Base-by-base conservation (phyloP, 116 monocot genomes). In the Posidonia oceanica region DNA sequence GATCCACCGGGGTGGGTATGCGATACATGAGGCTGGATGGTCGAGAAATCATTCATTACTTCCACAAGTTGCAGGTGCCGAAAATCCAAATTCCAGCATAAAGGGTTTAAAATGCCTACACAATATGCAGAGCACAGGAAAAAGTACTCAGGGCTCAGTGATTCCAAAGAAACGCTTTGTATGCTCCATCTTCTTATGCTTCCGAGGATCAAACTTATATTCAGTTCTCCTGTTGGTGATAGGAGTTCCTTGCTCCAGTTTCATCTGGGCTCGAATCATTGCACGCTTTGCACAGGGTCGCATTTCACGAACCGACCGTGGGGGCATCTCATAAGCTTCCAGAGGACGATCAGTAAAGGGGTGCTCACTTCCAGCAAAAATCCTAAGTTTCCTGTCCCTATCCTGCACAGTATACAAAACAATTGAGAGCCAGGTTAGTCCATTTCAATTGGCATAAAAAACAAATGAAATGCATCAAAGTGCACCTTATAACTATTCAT, bases 331-430 rank as follows among this genome's bases (percentile, higher is more conserved):
- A 65, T 83, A 97, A 8, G 78, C 74, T 44, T 92, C 93, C 20
- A 97, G 70, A 12, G 87, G 76, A 18, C 85, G 83, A 66, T 91
- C 89, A 5, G 74, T 68, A 54, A 97, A 97, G 0, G 97, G 97
- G 68, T 97, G 97, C 59, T 92, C 93, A 14, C 70, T 73, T 10
- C 85, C 93, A 0, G 80, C 11, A 69, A 97, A 97, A 75, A 97
- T 97, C 73, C 93, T 80, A 44, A 97, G 79, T 63, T 97, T 97
- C 10, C 89, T 76, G 72, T 97, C 97, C 54, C 92, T 79, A 36
- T 97, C 97, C 97, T 92, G 83, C 36, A 68, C 12, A 52, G 48
- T 2, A 17, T 12, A 40, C 39, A 38, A 37, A 16, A 64, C 38
- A 64, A 64, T 64, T 29, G 10, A 39, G 39, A 22, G 21, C 21